Evolutionary conservation across 495 filamentous ascomycete species (phyloP).

Genomic region (Podospora appendiculata): DNA sequence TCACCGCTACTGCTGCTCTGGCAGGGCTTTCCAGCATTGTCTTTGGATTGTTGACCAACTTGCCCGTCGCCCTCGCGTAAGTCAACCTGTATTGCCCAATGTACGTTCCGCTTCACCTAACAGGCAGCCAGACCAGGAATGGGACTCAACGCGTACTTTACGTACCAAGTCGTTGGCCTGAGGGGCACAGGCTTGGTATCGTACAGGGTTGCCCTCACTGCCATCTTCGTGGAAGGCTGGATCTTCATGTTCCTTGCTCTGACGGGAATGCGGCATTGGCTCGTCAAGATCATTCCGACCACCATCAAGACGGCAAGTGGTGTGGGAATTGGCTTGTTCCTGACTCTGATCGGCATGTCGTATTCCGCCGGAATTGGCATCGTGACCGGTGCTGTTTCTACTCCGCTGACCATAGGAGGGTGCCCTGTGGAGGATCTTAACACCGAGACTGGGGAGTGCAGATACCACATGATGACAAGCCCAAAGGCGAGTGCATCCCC

Average conservation of each 20-base stretch:
- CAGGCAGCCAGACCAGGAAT: conserved; percentile 56
- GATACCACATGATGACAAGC: conserved; percentile 53
- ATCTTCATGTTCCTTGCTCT: conserved; percentile 57
- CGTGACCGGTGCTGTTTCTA: conserved; percentile 50
- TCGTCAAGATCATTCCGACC: conserved; percentile 67
- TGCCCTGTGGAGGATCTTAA: conserved; percentile 42
- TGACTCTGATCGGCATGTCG: conserved; percentile 70
- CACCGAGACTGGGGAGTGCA: conserved; percentile 25
- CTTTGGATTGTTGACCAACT: conserved; percentile 48
- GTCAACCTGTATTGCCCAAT: conserved; percentile 22
- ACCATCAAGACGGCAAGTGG: conserved; percentile 78
- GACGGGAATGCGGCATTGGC: conserved; percentile 76
- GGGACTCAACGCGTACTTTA: conserved; percentile 76
- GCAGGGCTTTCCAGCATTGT: conserved; percentile 44
- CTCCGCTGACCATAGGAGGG: conserved; percentile 63
- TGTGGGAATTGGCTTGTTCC: conserved; percentile 71
- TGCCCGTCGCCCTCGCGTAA: conserved; percentile 48
- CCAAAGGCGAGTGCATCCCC: conserved; percentile 40
- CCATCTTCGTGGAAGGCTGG: conserved; percentile 74
- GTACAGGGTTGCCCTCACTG: conserved; percentile 66
- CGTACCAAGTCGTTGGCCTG: conserved; percentile 75
- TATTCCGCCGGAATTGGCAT: conserved; percentile 71
- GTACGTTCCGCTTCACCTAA: conserved; percentile 9
- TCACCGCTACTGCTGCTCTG: conserved; percentile 72
- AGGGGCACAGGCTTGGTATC: conserved; percentile 61